Evolutionary conservation across 2,329 filamentous ascomycete species (phyloP).

Genomic region (Teratosphaeria gauchensis): DNA sequence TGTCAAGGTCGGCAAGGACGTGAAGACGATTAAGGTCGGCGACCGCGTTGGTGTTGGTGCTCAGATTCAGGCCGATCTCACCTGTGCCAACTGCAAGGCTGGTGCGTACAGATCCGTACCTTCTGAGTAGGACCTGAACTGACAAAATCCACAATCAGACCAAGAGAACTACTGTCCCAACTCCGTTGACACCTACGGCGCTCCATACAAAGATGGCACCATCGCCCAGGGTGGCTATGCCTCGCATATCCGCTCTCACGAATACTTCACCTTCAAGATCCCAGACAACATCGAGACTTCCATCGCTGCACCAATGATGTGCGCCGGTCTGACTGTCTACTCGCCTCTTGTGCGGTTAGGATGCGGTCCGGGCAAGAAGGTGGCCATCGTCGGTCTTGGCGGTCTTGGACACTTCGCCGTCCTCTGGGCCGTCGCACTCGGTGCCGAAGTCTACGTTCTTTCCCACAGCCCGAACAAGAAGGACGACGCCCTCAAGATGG

Average conservation of each 20-base stretch:
- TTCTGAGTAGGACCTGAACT: neutral
- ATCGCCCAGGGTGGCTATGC: slow-evolving; percentile 58
- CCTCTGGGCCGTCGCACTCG: slow-evolving; percentile 42
- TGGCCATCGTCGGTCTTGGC: slow-evolving; percentile 61
- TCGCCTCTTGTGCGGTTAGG: slow-evolving; percentile 69
- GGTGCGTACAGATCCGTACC: slow-evolving; percentile 26
- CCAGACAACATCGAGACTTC: slow-evolving; percentile 56
- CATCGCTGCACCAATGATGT: slow-evolving; percentile 50
- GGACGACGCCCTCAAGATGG: slow-evolving; percentile 49
- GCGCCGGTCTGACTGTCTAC: slow-evolving; percentile 73
- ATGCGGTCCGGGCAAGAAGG: slow-evolving; percentile 66
- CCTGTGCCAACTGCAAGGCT: slow-evolving; percentile 42
- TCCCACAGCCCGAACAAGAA: slow-evolving; percentile 52
- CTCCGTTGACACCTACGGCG: slow-evolving; percentile 41
- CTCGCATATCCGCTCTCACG: slow-evolving; percentile 61
- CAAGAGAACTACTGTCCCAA: slow-evolving; percentile 45
- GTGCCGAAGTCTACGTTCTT: slow-evolving; percentile 53
- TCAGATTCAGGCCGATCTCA: slow-evolving; percentile 41
- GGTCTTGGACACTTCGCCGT: slow-evolving; percentile 44
- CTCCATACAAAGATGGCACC: slow-evolving; percentile 47
- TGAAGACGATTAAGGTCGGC: slow-evolving; percentile 39
- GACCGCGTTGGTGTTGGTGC: slow-evolving; percentile 41
- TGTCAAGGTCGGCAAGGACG: slow-evolving; percentile 41
- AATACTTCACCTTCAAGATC: slow-evolving; percentile 68
- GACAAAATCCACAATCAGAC: neutral